Base-by-base conservation (phyloP, 1,139 yeast species). In the Lodderomyces margitis region DNA sequence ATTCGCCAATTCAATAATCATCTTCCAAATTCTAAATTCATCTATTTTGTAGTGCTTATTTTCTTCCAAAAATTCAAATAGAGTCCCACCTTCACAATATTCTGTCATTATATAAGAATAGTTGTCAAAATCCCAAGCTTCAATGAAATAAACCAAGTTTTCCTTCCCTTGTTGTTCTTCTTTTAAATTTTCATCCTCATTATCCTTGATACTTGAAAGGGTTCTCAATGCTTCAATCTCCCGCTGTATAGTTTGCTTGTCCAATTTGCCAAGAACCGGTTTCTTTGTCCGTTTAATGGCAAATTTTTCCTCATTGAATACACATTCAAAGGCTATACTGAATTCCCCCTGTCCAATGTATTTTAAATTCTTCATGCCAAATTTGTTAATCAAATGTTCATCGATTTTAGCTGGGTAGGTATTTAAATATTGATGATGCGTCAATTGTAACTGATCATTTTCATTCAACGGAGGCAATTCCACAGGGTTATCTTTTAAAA, bases 1-100 rank as follows among this genome's bases (percentile, higher is more conserved):
- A 54, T 75, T 74, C 34, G 87, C 63, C 12, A 89, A 71, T 59
- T 92, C 98, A 41, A 85, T 83, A 49, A 91, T 67, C 33, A 94
- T 91, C 65, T 92, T 92, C 99, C 99, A 92, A 34, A 91, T 91
- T 51, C 99, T 77, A 83, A 96, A 92, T 59, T 92, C 98, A 59
- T 92, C 99, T n/a, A 86, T 70, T 48, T 85, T 82, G 44, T 94
- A 94, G 50, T 69, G 70, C 43, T 66, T 67, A 58, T 83, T 83
- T 50, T 87, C 95, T 34, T 82, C 77, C 39, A 92, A 64, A 58
- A 92, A 92, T 43, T 80, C 78, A 57, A 83, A 95, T 39, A 92
- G 66, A 20, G 92, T 87, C 1, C 98, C 98, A 56, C 92, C 91
- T 58, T 92, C 99, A 64, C 97, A 92, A 58, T 70, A 89, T 56